Percentiles rank a stretch among this genome's conserved stretches.
Evolutionary conservation across 2,329 filamentous ascomycete species (phyloP).

Genomic region (Neospermospora avenae): DNA sequence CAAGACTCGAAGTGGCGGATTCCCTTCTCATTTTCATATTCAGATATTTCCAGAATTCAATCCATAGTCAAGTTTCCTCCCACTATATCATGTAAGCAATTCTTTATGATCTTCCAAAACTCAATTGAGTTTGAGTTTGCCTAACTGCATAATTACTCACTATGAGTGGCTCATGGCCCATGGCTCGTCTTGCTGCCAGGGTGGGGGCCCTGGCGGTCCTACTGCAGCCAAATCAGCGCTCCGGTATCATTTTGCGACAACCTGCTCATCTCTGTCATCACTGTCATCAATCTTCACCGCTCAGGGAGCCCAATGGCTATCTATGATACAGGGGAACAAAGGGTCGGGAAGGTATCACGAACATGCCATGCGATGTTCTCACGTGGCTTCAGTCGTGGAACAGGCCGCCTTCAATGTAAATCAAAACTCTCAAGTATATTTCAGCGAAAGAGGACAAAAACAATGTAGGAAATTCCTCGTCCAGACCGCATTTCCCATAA

Average conservation of each 20-base stretch:
- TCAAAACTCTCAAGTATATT: no score
- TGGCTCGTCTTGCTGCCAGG: neutral
- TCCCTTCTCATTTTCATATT: neutral
- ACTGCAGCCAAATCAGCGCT: neutral
- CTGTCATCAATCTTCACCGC: neutral
- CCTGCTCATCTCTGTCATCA: neutral
- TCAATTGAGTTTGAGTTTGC: neutral
- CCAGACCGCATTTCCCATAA: neutral
- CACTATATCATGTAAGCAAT: no score
- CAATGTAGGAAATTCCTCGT: neutral
- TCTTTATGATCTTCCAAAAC: neutral
- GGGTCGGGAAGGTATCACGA: neutral
- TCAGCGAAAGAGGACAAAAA: neutral
- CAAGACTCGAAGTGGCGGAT: constrained; percentile 1
- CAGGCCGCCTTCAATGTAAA: no score
- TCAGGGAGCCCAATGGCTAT: neutral
- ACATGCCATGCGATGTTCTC: neutral
- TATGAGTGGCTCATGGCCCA: neutral
- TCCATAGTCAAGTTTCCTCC: neutral
- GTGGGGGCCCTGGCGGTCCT: neutral
- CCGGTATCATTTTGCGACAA: neutral
- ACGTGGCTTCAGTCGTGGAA: neutral
- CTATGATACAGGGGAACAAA: no score
- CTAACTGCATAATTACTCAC: neutral
- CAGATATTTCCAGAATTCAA: neutral